Evolutionary conservation across 2,329 filamentous ascomycete genomes (phyloP), one percentile per base, ranked within the genome.

Genomic region (Neurospora sp.): DNA sequence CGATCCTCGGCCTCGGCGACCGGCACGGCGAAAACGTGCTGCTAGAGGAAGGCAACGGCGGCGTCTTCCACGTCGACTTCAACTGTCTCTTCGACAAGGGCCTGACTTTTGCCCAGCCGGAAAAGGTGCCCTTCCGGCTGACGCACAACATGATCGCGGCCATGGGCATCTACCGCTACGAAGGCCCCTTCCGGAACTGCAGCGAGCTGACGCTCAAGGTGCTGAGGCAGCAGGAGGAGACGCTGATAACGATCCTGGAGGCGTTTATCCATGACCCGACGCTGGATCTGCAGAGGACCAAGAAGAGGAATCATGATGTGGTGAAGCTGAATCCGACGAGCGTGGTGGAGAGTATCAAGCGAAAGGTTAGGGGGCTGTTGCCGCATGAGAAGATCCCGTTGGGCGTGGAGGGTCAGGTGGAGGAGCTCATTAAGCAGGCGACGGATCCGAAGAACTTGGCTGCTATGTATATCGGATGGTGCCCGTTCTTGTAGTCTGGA

Each of bases 31-130:
- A 99, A 80, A 99, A 99, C 80, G 92, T 99, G 69, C 87, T 97
- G 38, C 89, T 99, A 39, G 93, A 98, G 79, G 93, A 98, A 82
- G 91, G 92, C 70, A 96, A 93, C 73, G 96, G 96, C 65, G 95
- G 95, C 68, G 89, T 97, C 2, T 92, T 99, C 80, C 96, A 99
- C 80, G 96, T 99, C 66, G 96, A 99, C 81, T 99, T 99, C 85
- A 99, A 99, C 82, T 99, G 96, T 80, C 88, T 99, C 4, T 99
- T 99, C 79, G 96, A 99, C 83, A 99, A 99, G 77, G 96, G 96
- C 1, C 87, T 95, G 52, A 97, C 94, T 0, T 98, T 99, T 78
- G 91, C 93, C 72, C 97, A 96, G 79, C 95, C 96, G 0, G 96
- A 99, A 80, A 85, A 91, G 38, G 96, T 99, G 1, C 96, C 96